Percentiles rank a stretch among this genome's conserved stretches.
These are phyloP conservation scores for Drechslerella coelobrocha DNA, from an alignment of 2,329 filamentous ascomycete species.

Conservation along the genomic window DNA sequence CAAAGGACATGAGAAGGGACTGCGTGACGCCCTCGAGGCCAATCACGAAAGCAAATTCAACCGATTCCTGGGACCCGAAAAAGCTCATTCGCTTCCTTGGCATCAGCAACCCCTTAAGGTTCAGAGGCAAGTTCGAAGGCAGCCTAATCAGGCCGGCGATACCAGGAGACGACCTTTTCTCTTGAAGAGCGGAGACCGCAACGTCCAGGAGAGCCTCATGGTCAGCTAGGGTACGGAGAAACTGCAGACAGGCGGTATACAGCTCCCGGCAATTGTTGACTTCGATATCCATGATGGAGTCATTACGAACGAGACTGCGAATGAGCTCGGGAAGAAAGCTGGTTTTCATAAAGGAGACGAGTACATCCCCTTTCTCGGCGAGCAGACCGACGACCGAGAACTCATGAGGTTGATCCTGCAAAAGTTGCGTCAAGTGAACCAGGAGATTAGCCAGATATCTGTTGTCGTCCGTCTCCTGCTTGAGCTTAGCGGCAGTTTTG, in stretches of 20 bases:
- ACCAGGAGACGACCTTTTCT: slow-evolving; percentile 49
- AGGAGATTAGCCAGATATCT: slow-evolving; percentile 14
- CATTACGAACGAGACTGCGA: slow-evolving; percentile 50
- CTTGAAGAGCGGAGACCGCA: slow-evolving; percentile 30
- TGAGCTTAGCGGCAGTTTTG: slow-evolving; percentile 22
- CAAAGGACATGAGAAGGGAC: slow-evolving; percentile 41
- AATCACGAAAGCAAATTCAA: slow-evolving; percentile 32
- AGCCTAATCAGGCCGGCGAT: slow-evolving; percentile 26
- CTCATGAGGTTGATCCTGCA: neutral
- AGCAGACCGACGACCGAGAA: slow-evolving; percentile 9
- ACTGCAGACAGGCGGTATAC: slow-evolving; percentile 43
- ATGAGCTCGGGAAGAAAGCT: slow-evolving; percentile 51
- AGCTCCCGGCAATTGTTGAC: slow-evolving; percentile 44
- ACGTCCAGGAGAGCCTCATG: slow-evolving; percentile 44
- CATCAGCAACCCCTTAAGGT: slow-evolving; percentile 27
- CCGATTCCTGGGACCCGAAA: slow-evolving; percentile 15
- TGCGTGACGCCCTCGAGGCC: slow-evolving; percentile 45
- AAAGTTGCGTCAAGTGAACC: neutral
- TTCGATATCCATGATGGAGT: slow-evolving; percentile 51
- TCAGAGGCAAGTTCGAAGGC: slow-evolving; percentile 9
- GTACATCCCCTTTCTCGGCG: slow-evolving; percentile 4
- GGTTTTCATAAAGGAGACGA: slow-evolving; percentile 25
- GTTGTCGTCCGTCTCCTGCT: slow-evolving; percentile 27
- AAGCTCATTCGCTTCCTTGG: slow-evolving; percentile 25
- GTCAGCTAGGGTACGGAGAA: slow-evolving; percentile 42